Percentiles rank a stretch among this genome's conserved stretches.
Conservation (phyloP, 306 rosid species). For the Castanopsis chinensis region DNA sequence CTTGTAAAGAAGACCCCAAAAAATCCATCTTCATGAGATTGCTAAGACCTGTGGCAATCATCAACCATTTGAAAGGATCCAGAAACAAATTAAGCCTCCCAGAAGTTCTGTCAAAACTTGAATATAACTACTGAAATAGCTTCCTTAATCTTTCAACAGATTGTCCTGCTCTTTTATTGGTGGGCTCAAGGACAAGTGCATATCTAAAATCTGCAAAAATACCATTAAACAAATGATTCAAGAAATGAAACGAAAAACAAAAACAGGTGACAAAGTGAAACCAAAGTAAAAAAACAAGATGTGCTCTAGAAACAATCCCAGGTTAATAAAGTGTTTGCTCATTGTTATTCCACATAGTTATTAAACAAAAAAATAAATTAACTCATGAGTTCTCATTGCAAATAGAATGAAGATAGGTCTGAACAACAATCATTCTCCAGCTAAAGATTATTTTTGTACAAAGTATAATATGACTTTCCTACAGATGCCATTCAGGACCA, state of each 20-base stretch:
- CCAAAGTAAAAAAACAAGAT: background rate
- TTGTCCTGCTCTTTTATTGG: constrained; percentile 84
- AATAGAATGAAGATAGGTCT: background rate
- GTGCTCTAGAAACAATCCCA: background rate
- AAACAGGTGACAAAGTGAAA: background rate
- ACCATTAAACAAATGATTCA: constrained; percentile 9
- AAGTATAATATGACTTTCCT: background rate
- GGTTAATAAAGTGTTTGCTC: background rate
- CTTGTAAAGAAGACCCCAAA: background rate
- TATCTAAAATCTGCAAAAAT: constrained; percentile 67
- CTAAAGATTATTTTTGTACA: background rate
- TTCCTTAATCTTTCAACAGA: constrained; percentile 79
- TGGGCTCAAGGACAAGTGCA: constrained; percentile 96
- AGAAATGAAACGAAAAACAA: background rate
- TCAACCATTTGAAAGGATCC: background rate
- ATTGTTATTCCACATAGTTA: background rate
- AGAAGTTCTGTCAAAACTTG: constrained; percentile 7
- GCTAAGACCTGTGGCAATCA: background rate
- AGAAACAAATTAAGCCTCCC: constrained; percentile 10
- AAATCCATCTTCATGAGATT: background rate
- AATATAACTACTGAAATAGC: constrained; percentile 54
- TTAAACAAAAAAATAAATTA: background rate
- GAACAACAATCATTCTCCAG: background rate
- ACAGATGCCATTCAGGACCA: background rate
- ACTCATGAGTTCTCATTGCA: background rate